phyloP scores from a whole-genome alignment of 2,329 filamentous ascomycete genomes.

The Talaromyces sp. region DNA sequence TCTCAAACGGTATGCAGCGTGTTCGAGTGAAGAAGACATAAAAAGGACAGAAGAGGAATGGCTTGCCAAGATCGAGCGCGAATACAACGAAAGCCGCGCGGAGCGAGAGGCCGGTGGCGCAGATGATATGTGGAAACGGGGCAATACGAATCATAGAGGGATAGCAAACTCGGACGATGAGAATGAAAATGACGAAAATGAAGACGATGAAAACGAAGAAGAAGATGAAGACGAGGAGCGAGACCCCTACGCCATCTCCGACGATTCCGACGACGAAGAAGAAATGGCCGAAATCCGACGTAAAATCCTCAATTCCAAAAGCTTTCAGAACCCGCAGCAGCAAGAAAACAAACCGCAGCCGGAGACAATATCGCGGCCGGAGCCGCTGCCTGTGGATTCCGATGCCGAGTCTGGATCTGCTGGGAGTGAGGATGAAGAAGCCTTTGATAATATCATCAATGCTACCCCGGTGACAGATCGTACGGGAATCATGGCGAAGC shows the following conservation, averaged over 20 bases:
- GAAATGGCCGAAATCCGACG: slow-evolving; percentile 90
- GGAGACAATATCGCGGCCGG: slow-evolving; percentile 57
- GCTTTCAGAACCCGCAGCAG: slow-evolving; percentile 63
- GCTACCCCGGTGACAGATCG: slow-evolving; percentile 85
- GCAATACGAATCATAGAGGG: slow-evolving; percentile 71
- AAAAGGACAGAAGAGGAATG: slow-evolving; percentile 82
- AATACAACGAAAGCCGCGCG: slow-evolving; percentile 75
- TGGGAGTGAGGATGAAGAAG: slow-evolving; percentile 53
- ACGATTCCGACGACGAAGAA: slow-evolving; percentile 74
- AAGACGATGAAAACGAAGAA: slow-evolving; percentile 43
- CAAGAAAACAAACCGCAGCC: slow-evolving; percentile 46
- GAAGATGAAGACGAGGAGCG: slow-evolving; percentile 31
- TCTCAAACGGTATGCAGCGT: slow-evolving; percentile 78
- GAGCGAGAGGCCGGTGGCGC: slow-evolving; percentile 49
- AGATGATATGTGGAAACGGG: slow-evolving; percentile 81
- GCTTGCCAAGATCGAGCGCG: slow-evolving; percentile 82
- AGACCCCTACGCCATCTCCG: slow-evolving; percentile 71
- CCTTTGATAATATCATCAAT: slow-evolving; percentile 89
- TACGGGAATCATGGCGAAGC: slow-evolving; percentile 63
- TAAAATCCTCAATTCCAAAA: slow-evolving; percentile 84
- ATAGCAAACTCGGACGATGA: slow-evolving; percentile 50
- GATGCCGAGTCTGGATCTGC: slow-evolving; percentile 69
- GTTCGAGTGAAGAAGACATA: slow-evolving; percentile 70
- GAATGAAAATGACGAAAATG: slow-evolving; percentile 32
- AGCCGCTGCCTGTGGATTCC: slow-evolving; percentile 51